These are phyloP conservation scores for Diaporthe australafricana DNA, from an alignment of 2,329 filamentous ascomycete genomes.

Conservation along the genomic window DNA sequence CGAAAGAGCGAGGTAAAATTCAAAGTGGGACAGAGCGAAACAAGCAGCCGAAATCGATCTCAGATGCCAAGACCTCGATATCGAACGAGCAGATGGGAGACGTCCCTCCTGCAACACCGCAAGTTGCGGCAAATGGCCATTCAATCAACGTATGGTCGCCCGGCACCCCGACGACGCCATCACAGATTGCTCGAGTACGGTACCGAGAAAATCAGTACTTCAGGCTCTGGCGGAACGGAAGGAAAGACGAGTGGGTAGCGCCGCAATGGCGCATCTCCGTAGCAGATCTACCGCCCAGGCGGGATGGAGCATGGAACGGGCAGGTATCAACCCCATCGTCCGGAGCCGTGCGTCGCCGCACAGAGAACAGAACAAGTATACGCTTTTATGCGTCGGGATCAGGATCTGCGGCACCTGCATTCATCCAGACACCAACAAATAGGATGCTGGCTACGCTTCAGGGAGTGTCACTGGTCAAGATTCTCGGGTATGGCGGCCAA, in stretches of 20 bases:
- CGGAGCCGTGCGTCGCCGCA: not conserved
- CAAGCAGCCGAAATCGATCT: too few relatives aligned
- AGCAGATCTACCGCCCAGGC: not conserved
- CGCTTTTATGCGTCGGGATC: not conserved
- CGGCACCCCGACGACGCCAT: not conserved
- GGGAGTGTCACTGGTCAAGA: not conserved
- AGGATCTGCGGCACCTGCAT: not conserved
- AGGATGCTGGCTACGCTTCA: not conserved
- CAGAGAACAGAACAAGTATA: not conserved
- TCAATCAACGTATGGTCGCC: not conserved
- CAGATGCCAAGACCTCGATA: not conserved
- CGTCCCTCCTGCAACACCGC: not conserved
- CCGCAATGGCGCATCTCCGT: not conserved
- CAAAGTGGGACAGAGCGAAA: too few relatives aligned
- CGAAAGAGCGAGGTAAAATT: too few relatives aligned
- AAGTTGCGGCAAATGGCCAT: accelerated
- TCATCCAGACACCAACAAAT: not conserved
- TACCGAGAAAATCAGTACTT: constrained; percentile 1
- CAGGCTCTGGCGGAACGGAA: not conserved
- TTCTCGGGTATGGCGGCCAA: not conserved
- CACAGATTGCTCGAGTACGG: not conserved
- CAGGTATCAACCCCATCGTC: not conserved
- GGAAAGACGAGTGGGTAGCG: not conserved
- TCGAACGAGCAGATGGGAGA: not conserved
- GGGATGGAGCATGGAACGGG: not conserved